phyloP scores from a whole-genome alignment of 345 rosid genomes.

The Eucalyptus marginata region DNA sequence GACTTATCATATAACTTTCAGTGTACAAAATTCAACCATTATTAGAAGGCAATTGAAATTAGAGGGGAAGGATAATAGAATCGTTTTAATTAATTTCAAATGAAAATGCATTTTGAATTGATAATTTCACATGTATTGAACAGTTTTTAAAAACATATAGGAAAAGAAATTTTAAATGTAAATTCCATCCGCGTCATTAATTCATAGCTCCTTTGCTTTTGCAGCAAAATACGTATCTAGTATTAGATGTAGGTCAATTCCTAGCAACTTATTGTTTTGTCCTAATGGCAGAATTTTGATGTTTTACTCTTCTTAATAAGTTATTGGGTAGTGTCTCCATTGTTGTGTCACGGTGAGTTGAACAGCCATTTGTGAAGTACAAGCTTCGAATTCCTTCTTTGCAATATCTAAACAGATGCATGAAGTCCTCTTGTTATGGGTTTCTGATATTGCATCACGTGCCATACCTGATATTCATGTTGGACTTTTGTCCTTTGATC shows the following conservation, averaged over 20 bases:
- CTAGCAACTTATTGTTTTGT: not conserved
- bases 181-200: not conserved
- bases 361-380: not conserved
- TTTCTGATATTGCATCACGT: not conserved
- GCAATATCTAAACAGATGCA: not conserved
- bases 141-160: not conserved
- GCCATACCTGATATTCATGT: not conserved
- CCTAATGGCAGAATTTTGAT: not conserved
- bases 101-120: not conserved
- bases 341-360: not conserved
- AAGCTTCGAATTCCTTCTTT: not conserved
- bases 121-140: not conserved
- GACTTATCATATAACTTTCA: not conserved
- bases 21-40: not conserved
- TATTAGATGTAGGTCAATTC: not conserved
- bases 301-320: not conserved
- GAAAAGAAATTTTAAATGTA: not conserved
- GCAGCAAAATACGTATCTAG: not conserved
- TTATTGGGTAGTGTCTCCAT: not conserved
- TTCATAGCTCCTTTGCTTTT: not conserved
- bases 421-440: not conserved
- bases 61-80: not conserved
- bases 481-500: not conserved
- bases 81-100: not conserved
- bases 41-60: not conserved